These are phyloP conservation scores for Xylaria flabelliformis DNA, from an alignment of 495 filamentous ascomycete genomes.

Conservation along the genomic window DNA sequence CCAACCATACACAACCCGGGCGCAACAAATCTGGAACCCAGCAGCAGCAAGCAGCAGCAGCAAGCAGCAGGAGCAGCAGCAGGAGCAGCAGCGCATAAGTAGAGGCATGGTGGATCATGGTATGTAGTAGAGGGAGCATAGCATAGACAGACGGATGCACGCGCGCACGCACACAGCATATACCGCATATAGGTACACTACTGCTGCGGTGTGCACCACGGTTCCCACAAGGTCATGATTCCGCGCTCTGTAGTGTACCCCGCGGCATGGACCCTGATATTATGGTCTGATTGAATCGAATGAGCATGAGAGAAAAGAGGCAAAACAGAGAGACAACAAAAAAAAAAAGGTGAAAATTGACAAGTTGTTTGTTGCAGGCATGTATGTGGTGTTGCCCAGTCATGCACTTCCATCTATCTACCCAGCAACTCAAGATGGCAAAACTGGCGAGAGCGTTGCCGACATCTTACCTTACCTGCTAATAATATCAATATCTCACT, in stretches of 20 bases:
- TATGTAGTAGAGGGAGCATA: too few species aligned
- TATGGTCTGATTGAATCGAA: constrained; percentile 24
- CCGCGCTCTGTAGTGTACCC: constrained; percentile 22
- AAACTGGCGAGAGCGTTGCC: constrained; percentile 11
- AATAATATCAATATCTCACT: constrained; percentile 2
- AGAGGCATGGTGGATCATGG: not conserved
- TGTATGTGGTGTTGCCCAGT: not conserved
- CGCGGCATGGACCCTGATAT: constrained; percentile 16
- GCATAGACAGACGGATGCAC: constrained; percentile 1
- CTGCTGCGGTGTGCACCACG: not conserved
- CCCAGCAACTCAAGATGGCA: constrained; percentile 6
- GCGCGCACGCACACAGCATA: constrained; percentile 10
- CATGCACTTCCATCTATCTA: constrained; percentile 20
- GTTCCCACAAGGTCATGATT: constrained; percentile 9
- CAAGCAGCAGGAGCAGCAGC: not conserved
- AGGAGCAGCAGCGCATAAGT: constrained; percentile 1
- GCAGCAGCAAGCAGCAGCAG: not conserved
- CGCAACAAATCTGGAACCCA: constrained; percentile 21
- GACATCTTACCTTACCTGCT: constrained; percentile 8
- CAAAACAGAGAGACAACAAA: not conserved
- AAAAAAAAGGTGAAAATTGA: constrained; percentile 8
- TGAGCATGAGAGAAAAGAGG: not conserved
- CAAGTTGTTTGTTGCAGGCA: not conserved
- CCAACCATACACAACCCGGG: constrained; percentile 24
- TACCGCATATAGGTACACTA: not conserved